These are phyloP conservation scores for Psilocybe subaeruginosa DNA, from an alignment of 768 basidiomycete species.

Conservation along the genomic window DNA sequence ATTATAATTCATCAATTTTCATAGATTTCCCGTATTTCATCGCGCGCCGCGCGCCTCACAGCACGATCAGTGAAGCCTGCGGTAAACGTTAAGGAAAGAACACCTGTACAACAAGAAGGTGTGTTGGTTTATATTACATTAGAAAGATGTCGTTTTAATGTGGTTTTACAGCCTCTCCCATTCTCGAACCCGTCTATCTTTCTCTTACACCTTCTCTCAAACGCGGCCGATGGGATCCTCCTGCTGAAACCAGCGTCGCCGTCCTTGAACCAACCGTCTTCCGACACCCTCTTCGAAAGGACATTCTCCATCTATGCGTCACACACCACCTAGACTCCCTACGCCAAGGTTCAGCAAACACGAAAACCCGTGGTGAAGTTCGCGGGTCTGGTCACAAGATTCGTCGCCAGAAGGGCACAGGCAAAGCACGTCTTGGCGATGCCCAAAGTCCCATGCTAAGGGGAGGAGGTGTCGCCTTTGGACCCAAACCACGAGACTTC, in stretches of 20 bases:
- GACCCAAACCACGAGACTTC: slow-evolving; percentile 91
- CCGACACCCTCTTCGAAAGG: slow-evolving; percentile 83
- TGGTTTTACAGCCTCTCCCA: slow-evolving; percentile 16
- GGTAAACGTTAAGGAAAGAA: slow-evolving; percentile 23
- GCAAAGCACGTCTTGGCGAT: slow-evolving; percentile 89
- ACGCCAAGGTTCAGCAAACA: slow-evolving; percentile 90
- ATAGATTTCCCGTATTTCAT: slow-evolving; percentile 20
- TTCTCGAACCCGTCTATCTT: slow-evolving; percentile 55
- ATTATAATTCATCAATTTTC: not conserved
- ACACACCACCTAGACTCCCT: slow-evolving; percentile 85
- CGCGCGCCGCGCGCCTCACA: slow-evolving; percentile 16
- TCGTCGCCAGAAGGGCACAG: slow-evolving; percentile 89
- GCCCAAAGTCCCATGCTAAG: slow-evolving; percentile 83
- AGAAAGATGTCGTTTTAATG: not conserved
- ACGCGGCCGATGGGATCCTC: slow-evolving; percentile 40
- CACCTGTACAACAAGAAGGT: slow-evolving; percentile 21
- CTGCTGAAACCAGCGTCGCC: slow-evolving; percentile 50
- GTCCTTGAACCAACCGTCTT: slow-evolving; percentile 84
- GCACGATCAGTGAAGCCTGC: slow-evolving; percentile 20
- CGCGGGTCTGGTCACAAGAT: slow-evolving; percentile 89
- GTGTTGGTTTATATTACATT: slow-evolving; percentile 1
- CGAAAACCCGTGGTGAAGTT: slow-evolving; percentile 92
- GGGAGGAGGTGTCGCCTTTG: slow-evolving; percentile 93
- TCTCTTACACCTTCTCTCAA: slow-evolving; percentile 63
- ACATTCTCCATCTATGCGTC: slow-evolving; percentile 92